Evolutionary conservation across 768 basidiomycete species (phyloP).

Genomic region (Royoungia palumana): DNA sequence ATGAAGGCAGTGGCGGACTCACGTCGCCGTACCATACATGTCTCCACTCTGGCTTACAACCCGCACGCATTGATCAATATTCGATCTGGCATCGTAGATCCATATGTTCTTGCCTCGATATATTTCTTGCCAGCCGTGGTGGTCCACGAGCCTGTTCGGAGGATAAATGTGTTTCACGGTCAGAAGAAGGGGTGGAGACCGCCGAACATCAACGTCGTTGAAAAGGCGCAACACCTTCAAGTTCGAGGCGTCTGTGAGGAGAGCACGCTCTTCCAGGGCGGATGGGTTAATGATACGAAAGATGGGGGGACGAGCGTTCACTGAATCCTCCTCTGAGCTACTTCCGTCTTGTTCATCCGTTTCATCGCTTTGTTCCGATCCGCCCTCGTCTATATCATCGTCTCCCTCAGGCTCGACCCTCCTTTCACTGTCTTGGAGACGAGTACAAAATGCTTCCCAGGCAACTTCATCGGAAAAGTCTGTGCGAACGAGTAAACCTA

Average conservation of each 20-base stretch:
- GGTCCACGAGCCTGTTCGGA: slow-evolving; percentile 58
- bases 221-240: slow-evolving; percentile 62
- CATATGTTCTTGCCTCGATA: slow-evolving; percentile 68
- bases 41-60: slow-evolving; percentile 61
- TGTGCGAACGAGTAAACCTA: slow-evolving; percentile 68
- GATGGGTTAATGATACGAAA: slow-evolving; percentile 51
- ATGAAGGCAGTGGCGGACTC: slow-evolving; percentile 27
- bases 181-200: slow-evolving; percentile 44
- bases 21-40: slow-evolving; percentile 78
- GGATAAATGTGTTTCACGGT: slow-evolving; percentile 46
- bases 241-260: slow-evolving; percentile 57
- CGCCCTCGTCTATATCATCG: slow-evolving; percentile 25
- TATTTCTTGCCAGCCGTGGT: slow-evolving; percentile 66
- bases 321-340: slow-evolving; percentile 24
- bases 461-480: slow-evolving; percentile 67
- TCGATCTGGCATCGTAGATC: slow-evolving; percentile 71
- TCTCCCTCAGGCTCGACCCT: slow-evolving; percentile 40
- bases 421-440: slow-evolving; percentile 53
- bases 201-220: slow-evolving; percentile 67
- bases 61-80: slow-evolving; percentile 62
- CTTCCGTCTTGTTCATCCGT: slow-evolving; percentile 13
- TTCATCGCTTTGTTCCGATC: slow-evolving; percentile 22
- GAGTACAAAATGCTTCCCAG: slow-evolving; percentile 53
- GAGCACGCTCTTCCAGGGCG: slow-evolving; percentile 37
- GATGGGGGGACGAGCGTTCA: slow-evolving; percentile 41